Conservation (phyloP, 2,329 filamentous ascomycete species). For the Colletotrichum chrysophilum region DNA sequence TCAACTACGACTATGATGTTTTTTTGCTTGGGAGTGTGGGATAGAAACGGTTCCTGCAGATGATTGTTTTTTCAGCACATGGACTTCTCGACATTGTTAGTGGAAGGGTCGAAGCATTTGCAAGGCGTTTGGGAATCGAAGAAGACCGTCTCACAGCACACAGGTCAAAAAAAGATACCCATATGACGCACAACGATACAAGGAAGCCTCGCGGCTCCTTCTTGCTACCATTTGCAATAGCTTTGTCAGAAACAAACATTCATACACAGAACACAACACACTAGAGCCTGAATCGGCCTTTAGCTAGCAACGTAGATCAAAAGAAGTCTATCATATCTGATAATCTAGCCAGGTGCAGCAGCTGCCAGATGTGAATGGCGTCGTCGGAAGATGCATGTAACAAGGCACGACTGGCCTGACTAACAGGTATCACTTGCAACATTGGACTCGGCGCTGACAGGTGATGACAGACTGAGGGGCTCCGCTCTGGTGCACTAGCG, state of each 20-base stretch:
- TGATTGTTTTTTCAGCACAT: not conserved
- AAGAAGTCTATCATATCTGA: constrained; percentile 1
- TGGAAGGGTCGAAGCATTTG: constrained; percentile 12
- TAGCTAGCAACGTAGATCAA: constrained; percentile 3
- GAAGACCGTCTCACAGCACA: constrained; percentile 3
- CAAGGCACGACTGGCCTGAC: not conserved
- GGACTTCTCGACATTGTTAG: not conserved
- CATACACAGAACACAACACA: not conserved
- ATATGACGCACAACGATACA: constrained; percentile 2
- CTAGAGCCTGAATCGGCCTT: not conserved
- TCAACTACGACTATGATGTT: constrained; percentile 14
- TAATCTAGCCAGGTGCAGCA: not conserved
- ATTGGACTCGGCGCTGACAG: not conserved
- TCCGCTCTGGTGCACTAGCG: constrained; percentile 3
- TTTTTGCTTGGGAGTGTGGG: not conserved
- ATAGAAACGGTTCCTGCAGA: not conserved
- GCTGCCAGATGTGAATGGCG: not conserved
- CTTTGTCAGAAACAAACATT: not conserved
- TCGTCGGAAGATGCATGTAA: not conserved
- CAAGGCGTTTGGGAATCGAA: constrained; percentile 23
- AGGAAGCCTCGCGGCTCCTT: not conserved
- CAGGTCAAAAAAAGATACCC: constrained; percentile 20
- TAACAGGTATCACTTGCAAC: not conserved
- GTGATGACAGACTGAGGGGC: not conserved
- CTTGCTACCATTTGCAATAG: constrained; percentile 12